These are phyloP conservation scores for Wickerhamiella infanticola DNA, from an alignment of 1,139 yeast genomes.

Conservation along the genomic window DNA sequence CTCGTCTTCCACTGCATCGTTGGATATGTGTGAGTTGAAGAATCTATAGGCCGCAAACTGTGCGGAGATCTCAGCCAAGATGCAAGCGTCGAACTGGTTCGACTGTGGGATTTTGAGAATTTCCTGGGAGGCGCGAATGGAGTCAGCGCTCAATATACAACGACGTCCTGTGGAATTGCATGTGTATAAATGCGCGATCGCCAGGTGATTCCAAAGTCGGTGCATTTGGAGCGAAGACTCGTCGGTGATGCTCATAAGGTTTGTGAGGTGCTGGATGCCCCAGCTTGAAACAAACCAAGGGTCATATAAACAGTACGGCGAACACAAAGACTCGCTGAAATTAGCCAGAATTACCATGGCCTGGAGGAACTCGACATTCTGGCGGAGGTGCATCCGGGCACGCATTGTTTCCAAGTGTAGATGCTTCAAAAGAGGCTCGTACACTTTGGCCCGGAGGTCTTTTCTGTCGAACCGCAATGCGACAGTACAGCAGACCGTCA, in stretches of 20 bases:
- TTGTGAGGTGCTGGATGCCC: conserved; percentile 43
- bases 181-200: conserved; percentile 52
- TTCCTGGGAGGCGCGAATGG: conserved; percentile 47
- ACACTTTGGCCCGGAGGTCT: conserved; percentile 24
- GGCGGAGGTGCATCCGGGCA: conserved; percentile 30
- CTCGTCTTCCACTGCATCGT: conserved; percentile 23
- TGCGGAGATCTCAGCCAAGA: conserved; percentile 64
- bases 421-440: conserved; percentile 24
- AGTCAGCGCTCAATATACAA: conserved; percentile 45
- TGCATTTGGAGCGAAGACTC: conserved; percentile 32
- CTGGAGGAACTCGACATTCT: conserved; percentile 45
- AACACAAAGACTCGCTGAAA: conserved; percentile 44
- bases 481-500: conserved; percentile 51
- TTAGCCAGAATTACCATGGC: conserved; percentile 47
- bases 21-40: conserved; percentile 30
- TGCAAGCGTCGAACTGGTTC: conserved; percentile 69
- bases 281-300: conserved; percentile 48
- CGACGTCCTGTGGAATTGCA: conserved; percentile 60
- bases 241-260: conserved; percentile 36
- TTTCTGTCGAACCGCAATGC: conserved; percentile 39
- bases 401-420: conserved; percentile 32
- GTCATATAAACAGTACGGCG: conserved; percentile 35
- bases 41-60: conserved; percentile 48
- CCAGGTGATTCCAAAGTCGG: conserved; percentile 59
- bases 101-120: conserved; percentile 47